Base-by-base conservation (phyloP, 208 protist genomes). In the Lotmaria passim region DNA sequence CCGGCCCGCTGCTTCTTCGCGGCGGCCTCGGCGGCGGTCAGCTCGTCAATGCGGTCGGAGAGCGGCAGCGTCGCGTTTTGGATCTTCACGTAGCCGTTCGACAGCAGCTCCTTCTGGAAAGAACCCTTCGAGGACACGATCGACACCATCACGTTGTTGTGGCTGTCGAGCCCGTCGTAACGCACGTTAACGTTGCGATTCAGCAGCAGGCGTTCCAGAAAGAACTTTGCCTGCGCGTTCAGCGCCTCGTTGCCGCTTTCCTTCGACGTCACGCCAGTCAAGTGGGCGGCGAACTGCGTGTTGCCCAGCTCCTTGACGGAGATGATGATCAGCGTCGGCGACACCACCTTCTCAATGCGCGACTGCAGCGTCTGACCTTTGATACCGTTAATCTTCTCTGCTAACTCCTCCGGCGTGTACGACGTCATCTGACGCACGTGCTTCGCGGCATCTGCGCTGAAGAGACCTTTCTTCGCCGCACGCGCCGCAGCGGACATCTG, bases 71-170 rank as follows among this genome's bases (percentile, higher is more conserved):
- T 94, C 14, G 64, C 43, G 67, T 73, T 76, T 26, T 93, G 73
- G 24, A 97, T 44, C 61, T 87, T 92, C 15, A 79, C 89, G 44
- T 91, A 79, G 43, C 93, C 93, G 48, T 83, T 78, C 24, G 78
- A 79, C 7, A 97, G 83, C 2, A 97, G 84, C 70, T 96, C 91
- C 63, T 86, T 82, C 69, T 96, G 91, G 63, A 97, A 97, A 33
- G 62, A 81, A 48, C 89, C 89, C 65, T 95, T 93, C 4, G 78
- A 52, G 31, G 88, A 93, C 55, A 94, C 70, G 52, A 97, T 77
- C 19, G 91, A 95, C 33, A 83, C 86, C 47, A 93, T 79, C 44
- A 93, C 70, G 65, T 94, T 93, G 51, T 85, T 83, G 73, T 86
- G 92, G 55, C 57, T 68, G 78, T 95, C 89, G 2, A 87, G 48